phyloP scores from a whole-genome alignment of 2,329 filamentous ascomycete species.

The Trichoderma harzianum region DNA sequence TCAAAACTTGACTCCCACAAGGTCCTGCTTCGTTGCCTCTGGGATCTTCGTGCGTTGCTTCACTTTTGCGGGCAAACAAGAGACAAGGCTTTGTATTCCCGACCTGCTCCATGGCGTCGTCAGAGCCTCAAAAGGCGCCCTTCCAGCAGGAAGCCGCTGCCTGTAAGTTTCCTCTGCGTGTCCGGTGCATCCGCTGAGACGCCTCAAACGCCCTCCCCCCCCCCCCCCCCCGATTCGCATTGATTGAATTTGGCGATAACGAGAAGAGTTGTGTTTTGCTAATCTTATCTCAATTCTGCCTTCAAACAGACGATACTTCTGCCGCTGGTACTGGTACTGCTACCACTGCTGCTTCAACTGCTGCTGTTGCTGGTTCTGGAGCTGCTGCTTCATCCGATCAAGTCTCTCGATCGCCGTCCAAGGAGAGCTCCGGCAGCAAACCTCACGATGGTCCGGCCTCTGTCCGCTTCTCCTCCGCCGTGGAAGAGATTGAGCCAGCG shows the following conservation, averaged over 20 bases:
- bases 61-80: not conserved
- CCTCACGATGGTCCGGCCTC: constrained; percentile 37
- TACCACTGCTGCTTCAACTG: not conserved
- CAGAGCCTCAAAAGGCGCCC: constrained; percentile 16
- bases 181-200: constrained; percentile 12
- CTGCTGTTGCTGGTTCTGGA: not conserved
- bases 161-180: constrained; percentile 17
- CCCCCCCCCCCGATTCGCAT: not conserved
- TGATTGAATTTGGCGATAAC: not conserved
- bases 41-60: constrained; percentile 1
- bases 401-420: not conserved
- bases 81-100: not conserved
- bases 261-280: not conserved
- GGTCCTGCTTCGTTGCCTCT: not conserved
- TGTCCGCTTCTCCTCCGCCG: constrained; percentile 69
- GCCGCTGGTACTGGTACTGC: not conserved
- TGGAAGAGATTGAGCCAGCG: constrained; percentile 59
- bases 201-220: not conserved
- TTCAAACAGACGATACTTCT: not conserved
- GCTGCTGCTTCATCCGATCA: not conserved
- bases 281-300: not conserved
- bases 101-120: constrained; percentile 21
- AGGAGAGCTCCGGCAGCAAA: constrained; percentile 22
- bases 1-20: constrained; percentile 17
- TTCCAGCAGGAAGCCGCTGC: constrained; percentile 17